Evolutionary conservation across 805 yeast species (phyloP), one percentile per base, ranked within the genome.

Genomic region (Candida ascalaphidarum): DNA sequence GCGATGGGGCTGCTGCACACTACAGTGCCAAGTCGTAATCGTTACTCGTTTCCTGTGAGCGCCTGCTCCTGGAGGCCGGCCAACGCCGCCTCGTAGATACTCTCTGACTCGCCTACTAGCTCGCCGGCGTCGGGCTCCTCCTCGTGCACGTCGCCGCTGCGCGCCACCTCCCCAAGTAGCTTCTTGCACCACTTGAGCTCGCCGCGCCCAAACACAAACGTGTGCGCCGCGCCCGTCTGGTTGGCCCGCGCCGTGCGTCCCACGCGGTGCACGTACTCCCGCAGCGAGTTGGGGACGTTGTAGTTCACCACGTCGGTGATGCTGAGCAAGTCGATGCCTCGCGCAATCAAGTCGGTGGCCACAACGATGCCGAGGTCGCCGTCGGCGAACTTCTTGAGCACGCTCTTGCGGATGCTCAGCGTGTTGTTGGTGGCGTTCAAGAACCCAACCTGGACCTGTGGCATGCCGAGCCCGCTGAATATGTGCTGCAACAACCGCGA

Each of bases 161-260:
- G 36, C 31, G 73, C 73, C 22, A 81, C 68, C 23, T 69, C 75
- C 25, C 57, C 55, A 43, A 65, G 65, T 17, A 68, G 43, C 30
- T 54, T 66, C 28, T 61, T 61, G 34, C 68, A 66, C 80, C 83
- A 81, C 39, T 67, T 75, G 28, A 61, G 65, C 43, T 92, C 97
- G 29, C 86, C 88, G 30, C 72, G 74, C 17, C 95, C 94, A 33
- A 75, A 65, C n/a, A 77, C 63, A 15, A 89, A 50, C 26, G 75
- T 81, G 48, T 77, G 71, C 0, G 95, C 95, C 21, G 61, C 58
- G 48, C 99, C 99, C 1, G 40, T 29, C 20, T 76, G 71, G 28
- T 81, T 78, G 2, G 98, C 99, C 58, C 99, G 75, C 2, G 97
- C 96, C 0, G 97, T 88, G 61, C 99, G 77, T 22, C 99, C 99